Evolutionary conservation across 805 yeast genomes (phyloP), one percentile per base, ranked within the genome.

Genomic region (Saccharomycopsis fibuligera): DNA sequence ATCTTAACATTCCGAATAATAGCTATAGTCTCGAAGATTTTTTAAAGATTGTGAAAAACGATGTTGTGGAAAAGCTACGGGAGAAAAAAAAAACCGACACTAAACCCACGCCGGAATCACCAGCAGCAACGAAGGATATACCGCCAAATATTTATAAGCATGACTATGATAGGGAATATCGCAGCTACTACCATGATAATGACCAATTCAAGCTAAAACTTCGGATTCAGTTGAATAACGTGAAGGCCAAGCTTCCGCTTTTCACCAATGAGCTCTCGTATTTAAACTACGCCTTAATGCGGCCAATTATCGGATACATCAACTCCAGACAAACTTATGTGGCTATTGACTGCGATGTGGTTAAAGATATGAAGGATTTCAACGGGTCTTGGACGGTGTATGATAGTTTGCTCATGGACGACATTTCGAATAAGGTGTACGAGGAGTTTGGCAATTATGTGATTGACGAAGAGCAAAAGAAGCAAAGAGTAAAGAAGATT

Each of bases 351-450:
- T 87, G 96, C 60, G 78, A 88, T 3, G 80, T 93, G 6, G 83
- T 83, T 30, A 93, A 93, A 61, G 75, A 78, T 40, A 66, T 89
- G 21, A 69, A 72, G 24, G 99, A 93, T 60, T 93, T 93, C 62
- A 89, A 86, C 58, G 99, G 99, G 0, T 79, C 96, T 5, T 93
- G 99, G 99, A 91, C 99, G 1, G 73, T 88, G 2, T 93, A 89
- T 64, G 99, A 93, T 62, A 83, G 93, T 24, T 70, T 83, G 45
- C 69, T 93, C 51, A 88, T 91, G 96, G 93, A 86, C 60, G 97
- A 91, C 60, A 72, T 93, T 44, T 83, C 93, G 25, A 81, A 81
- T 27, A 95, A 87, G 56, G 93, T 91, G 4, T 91, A 91, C 64
- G 89, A 88, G 56, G 89, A 93, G 16, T 88, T 93, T 66, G 96